Percentiles rank a stretch among this genome's conserved stretches.
Conservation (phyloP, 306 rosid genomes). For the Casuarina cunninghamiana region DNA sequence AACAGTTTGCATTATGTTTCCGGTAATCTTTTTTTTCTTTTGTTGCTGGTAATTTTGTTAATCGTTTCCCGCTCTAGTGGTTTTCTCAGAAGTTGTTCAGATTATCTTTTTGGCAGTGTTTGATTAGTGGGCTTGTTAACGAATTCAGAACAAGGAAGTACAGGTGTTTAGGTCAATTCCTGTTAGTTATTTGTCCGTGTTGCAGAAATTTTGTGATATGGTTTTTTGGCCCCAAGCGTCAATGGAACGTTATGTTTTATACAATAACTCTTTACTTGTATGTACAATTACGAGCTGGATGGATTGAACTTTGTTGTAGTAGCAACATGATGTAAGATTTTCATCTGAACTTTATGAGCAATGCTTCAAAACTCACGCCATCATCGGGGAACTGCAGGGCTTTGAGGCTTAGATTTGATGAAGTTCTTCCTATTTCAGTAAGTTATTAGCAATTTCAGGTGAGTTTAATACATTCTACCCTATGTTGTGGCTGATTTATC, state of each 20-base stretch:
- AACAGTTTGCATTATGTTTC: background rate
- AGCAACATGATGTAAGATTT: background rate
- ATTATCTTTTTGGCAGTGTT: background rate
- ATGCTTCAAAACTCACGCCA: background rate
- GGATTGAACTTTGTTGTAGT: background rate
- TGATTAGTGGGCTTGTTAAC: background rate
- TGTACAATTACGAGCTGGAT: background rate
- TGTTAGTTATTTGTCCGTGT: background rate
- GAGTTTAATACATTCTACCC: constrained; percentile 18
- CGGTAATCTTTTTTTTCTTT: background rate
- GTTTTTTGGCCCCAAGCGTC: background rate
- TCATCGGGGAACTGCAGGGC: background rate
- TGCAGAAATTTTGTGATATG: background rate
- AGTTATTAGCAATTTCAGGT: background rate
- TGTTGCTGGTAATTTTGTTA: background rate
- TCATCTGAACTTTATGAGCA: background rate
- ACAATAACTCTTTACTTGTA: background rate
- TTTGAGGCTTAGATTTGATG: constrained; percentile 12
- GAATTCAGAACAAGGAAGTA: background rate
- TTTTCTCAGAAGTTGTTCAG: background rate
- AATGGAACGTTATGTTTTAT: background rate
- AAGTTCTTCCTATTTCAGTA: background rate
- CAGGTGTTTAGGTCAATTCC: background rate
- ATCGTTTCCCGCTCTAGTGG: background rate
- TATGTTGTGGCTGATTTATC: constrained; percentile 19